Evolutionary conservation across 345 rosid genomes (phyloP), one percentile per base, ranked within the genome.

Genomic region (Toxicodendron radicans): DNA sequence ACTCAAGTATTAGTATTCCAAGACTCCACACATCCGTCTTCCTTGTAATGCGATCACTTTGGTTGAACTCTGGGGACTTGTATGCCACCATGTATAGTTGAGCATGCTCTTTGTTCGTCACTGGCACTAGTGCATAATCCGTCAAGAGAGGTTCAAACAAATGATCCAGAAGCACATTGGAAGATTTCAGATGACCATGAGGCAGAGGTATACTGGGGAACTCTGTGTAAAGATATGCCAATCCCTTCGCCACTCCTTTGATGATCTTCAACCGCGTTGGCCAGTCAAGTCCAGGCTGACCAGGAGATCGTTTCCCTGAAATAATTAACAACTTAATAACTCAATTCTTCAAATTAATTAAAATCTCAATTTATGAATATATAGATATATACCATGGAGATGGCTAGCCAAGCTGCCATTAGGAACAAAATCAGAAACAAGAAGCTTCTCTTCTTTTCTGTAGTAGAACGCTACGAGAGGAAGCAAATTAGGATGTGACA

Each of bases 21-120:
- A 92, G 89, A 66, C 92, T 90, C 98, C 98, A 94, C 6, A 94
- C 95, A 24, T 90, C 97, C 0, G 97, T 87, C 83, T 81, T 90
- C 21, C 83, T 81, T 0, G 92, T 84, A 0, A 84, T 80, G 18
- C 87, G 64, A 45, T 84, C 86, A 0, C 65, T 73, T 66, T 83
- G 85, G 64, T 72, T 79, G 88, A 80, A 90, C 75, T 94, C 97
- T 0, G 97, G 98, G 27, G 97, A 89, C 83, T 87, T 90, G 80
- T 83, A 94, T 33, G 93, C 93, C 59, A 85, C 93, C 93, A 90
- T 86, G 74, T 81, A 78, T 24, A 84, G 82, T 23, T 89, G 96
- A 0, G 96, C 93, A 4, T 92, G 97, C 8, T 87, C 91, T 77
- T 53, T 85, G 80, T 86, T 87, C 0, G 89, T 75, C 30, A 90